Conservation (phyloP, 495 filamentous ascomycete species). For the Cryomyces minteri region DNA sequence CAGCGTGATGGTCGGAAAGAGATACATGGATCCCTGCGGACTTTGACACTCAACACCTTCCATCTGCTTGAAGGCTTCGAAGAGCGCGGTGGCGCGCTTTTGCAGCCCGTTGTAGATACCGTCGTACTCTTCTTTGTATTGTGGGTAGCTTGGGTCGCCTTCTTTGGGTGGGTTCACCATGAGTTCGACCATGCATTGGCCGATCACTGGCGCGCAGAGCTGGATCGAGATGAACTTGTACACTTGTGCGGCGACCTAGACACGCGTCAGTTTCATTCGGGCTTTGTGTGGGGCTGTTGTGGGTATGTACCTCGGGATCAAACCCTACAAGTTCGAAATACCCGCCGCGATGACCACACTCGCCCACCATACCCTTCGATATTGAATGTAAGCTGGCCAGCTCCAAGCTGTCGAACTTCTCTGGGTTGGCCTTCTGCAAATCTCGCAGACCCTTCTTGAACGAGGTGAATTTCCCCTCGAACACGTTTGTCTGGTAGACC, state of each 20-base stretch:
- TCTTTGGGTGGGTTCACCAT: constrained; percentile 87
- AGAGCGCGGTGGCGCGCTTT: constrained; percentile 65
- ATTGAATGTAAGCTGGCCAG: constrained; percentile 41
- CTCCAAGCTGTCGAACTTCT: constrained; percentile 75
- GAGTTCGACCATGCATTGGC: constrained; percentile 86
- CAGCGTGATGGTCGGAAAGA: constrained; percentile 84
- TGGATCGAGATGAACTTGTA: constrained; percentile 97
- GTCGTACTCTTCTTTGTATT: constrained; percentile 73
- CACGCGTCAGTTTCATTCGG: constrained; percentile 18
- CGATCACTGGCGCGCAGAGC: constrained; percentile 86
- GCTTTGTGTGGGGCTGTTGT: constrained; percentile 21
- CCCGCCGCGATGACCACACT: constrained; percentile 92
- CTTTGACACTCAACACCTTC: constrained; percentile 80
- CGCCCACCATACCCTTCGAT: constrained; percentile 95
- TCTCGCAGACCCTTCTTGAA: constrained; percentile 84
- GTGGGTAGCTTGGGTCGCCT: constrained; percentile 61
- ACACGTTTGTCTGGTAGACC: constrained; percentile 98
- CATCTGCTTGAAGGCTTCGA: constrained; percentile 81
- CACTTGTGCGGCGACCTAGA: constrained; percentile 64
- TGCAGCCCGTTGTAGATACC: constrained; percentile 56
- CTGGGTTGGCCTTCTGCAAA: constrained; percentile 46
- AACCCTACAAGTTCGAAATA: constrained; percentile 93
- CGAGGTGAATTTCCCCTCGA: constrained; percentile 76
- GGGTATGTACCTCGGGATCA: constrained; percentile 67
- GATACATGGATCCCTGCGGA: constrained; percentile 80